Base-by-base conservation (phyloP, 805 yeast genomes). In the Lachancea mirantina region DNA sequence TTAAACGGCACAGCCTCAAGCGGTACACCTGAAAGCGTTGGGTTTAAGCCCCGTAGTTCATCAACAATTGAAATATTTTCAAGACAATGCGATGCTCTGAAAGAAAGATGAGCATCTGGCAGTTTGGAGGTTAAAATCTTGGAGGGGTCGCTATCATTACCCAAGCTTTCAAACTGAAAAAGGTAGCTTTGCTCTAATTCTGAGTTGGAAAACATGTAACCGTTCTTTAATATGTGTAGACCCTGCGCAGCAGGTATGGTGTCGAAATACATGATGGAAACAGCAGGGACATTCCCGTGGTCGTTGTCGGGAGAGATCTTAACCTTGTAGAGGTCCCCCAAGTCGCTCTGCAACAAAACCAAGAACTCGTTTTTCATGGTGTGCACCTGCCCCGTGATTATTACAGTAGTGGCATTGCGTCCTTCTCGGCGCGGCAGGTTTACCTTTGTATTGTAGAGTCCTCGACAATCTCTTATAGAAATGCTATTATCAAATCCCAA, bases 81-180 rank as follows among this genome's bases (percentile, higher is more conserved):
- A 20, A 73, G 59, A 1, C 55, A 56, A 16, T 58, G 36, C 1
- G 41, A 54, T 4, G 66, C 59, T 4, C 54, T 50, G 38, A 55
- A 57, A 0, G 32, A 23, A 7, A 38, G 21, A 4, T 29, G 23
- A 14, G 60, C 61, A 22, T 58, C 60, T 1, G 68, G 62, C 3
- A 49, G 45, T 19, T 52, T 52, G 3, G 55, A 46, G 4, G 49
- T 46, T 8, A 55, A 47, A 22, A 39, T 52, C 47, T 32, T 59
- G 47, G 5, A 14, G 8, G 14, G 62, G 15, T 67, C 68, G 9
- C 60, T 72, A 15, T 70, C 76, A 28, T 72, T 77, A 1, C 94
- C 95, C 27, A 87, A 59, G 30, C 71, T 71, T 40, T 80, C 84
- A 47, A 89, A 81, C 52, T 85, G 95, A 47, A 78, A 84, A n/a